phyloP scores from a whole-genome alignment of 345 rosid species.

The Salix suchowensis region DNA sequence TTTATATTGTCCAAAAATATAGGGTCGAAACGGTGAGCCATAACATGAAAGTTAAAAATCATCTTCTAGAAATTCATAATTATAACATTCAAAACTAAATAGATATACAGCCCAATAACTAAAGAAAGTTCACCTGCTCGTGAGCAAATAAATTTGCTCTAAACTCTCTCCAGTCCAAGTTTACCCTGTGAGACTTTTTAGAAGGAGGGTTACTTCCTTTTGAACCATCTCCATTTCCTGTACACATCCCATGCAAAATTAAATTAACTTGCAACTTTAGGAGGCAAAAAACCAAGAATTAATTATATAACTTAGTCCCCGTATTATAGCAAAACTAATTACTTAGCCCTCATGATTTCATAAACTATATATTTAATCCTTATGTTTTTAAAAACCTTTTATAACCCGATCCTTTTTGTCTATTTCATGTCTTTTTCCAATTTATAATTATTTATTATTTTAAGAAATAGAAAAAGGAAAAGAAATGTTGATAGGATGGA shows the following conservation, averaged over 20 bases:
- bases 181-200: constrained; percentile 45
- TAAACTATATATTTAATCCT: too few relatives aligned
- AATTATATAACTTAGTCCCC: neutral
- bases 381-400: too few relatives aligned
- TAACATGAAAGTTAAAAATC: neutral
- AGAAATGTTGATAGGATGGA: too few relatives aligned
- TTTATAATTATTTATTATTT: too few relatives aligned
- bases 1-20: neutral
- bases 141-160: constrained; percentile 66
- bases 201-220: constrained; percentile 51
- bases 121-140: constrained; percentile 59
- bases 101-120: neutral
- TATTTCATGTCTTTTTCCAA: too few relatives aligned
- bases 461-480: too few relatives aligned
- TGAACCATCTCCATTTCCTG: constrained; percentile 58
- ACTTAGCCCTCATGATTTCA: too few relatives aligned
- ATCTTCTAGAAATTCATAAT: neutral
- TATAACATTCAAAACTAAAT: neutral
- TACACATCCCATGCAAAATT: neutral
- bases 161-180: constrained; percentile 84
- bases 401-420: too few relatives aligned
- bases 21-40: neutral
- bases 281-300: neutral
- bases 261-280: neutral
- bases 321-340: too few relatives aligned